Conservation (phyloP, 805 yeast genomes). For the Alloascoidea africana region DNA sequence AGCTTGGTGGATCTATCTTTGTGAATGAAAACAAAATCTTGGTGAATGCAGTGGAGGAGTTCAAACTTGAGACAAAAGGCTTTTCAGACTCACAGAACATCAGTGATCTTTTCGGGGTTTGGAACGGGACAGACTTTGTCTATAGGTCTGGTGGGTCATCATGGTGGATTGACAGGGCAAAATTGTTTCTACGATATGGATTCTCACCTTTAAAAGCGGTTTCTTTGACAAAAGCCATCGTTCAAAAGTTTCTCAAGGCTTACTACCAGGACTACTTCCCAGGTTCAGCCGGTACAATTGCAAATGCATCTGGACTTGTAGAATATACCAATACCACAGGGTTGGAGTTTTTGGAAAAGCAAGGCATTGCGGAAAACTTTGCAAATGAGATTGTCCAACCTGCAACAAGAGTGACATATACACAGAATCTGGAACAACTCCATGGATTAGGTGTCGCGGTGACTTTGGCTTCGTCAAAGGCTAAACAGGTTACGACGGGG, state of each 20-base stretch:
- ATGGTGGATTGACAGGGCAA: no score
- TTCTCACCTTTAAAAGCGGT: slow-evolving; percentile 13
- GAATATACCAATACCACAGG: slow-evolving; percentile 14
- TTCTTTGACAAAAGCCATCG: slow-evolving; percentile 8
- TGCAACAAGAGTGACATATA: slow-evolving; percentile 28
- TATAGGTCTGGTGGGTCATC: slow-evolving; percentile 5
- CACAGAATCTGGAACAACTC: slow-evolving; percentile 23
- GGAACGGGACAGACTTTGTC: slow-evolving; percentile 13
- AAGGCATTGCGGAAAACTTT: slow-evolving; percentile 15
- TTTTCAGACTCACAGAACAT: no score
- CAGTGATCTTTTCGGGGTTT: no score
- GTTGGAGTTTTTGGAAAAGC: slow-evolving; percentile 10
- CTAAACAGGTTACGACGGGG: slow-evolving; percentile 25
- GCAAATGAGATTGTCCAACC: slow-evolving; percentile 21
- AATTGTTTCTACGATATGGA: slow-evolving; percentile 19
- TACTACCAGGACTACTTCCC: slow-evolving; percentile 22
- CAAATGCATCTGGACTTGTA: slow-evolving; percentile 14
- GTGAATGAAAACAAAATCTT: slow-evolving; percentile 24
- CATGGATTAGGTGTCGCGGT: slow-evolving; percentile 28
- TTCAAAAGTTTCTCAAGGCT: slow-evolving; percentile 17
- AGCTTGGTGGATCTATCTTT: slow-evolving; percentile 32
- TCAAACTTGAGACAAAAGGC: no score
- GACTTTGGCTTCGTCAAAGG: slow-evolving; percentile 22
- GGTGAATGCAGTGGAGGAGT: slow-evolving; percentile 20
- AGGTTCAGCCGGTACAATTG: slow-evolving; percentile 13